Evolutionary conservation across 176 grass and related monocot species (phyloP).

Genomic region (Phoenix dactylifera): DNA sequence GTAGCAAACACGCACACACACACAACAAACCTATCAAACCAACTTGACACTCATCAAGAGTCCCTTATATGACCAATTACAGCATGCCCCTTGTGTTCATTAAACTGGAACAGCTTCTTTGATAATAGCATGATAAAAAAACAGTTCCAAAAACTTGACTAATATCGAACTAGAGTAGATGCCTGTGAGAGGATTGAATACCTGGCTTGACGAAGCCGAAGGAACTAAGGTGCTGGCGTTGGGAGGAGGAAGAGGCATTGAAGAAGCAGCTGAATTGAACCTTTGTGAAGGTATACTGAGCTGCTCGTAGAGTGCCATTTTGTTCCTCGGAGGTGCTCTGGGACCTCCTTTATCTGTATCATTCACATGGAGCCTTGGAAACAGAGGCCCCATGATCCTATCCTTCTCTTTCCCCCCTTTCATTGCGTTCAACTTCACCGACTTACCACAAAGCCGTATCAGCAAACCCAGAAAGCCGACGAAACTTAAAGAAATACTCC

Average conservation of each 20-base stretch:
- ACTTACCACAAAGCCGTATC: no score
- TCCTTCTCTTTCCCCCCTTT: slow-evolving; percentile 35
- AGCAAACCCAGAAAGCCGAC: no score
- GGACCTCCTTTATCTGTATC: slow-evolving; percentile 79
- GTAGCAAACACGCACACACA: no score
- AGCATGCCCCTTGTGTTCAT: no score
- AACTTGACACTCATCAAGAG: no score
- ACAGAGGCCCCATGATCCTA: slow-evolving; percentile 65
- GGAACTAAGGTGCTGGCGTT: slow-evolving; percentile 1
- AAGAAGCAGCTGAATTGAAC: slow-evolving; percentile 16
- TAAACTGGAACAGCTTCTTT: no score
- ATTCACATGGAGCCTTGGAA: slow-evolving; percentile 91
- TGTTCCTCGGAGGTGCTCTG: slow-evolving; percentile 81
- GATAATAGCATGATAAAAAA: no score
- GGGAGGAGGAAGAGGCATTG: slow-evolving; percentile 18
- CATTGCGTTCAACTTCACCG: slow-evolving; percentile 7
- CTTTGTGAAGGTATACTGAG: slow-evolving; percentile 67
- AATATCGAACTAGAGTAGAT: no score
- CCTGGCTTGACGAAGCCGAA: slow-evolving; percentile 43
- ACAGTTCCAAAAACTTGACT: no score
- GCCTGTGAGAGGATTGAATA: background rate
- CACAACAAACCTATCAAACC: no score
- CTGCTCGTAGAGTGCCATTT: slow-evolving; percentile 98
- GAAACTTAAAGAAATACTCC: no score
- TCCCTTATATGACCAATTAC: no score